Base-by-base conservation (phyloP, 352 stramenopile genomes). In the Globisporangium apiculatum region DNA sequence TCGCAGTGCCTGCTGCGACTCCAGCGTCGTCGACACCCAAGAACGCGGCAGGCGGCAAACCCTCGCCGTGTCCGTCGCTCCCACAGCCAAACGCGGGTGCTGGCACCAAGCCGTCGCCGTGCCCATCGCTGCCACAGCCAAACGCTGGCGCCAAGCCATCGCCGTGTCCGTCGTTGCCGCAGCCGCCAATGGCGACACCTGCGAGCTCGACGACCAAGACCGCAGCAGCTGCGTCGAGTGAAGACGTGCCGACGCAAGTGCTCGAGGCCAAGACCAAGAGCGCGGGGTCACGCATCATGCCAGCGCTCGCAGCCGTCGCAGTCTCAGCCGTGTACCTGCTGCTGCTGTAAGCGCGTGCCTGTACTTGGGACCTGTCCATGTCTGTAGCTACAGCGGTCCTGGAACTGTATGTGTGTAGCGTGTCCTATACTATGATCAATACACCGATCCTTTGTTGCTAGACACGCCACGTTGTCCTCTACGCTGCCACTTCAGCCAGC, bases 251-350 rank as follows among this genome's bases (percentile, higher is more conserved):
- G 58, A 62, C 72, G 51, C 42, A 68, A 17, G 59, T 64, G 8
- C 42, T 71, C 8, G 55, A 67, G 15, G 77, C 75, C 47, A 73
- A 67, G 58, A 79, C 71, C 37, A 64, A 75, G 68, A 79, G 61
- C 64, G 65, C 60, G 2, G 66, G 66, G 7, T 47, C 58, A 46
- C 64, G 65, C 50, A 24, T 61, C 57, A 58, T 67, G 45, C 53
- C 69, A 43, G 69, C 67, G 0, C 12, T 84, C 37, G 58, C 66
- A 9, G 65, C 64, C 0, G 60, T 82, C 36, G 65, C 64, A 37
- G 40, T 76, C 6, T 83, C 73, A 3, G 57, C 65, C 17, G 68
- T 66, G 46, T 76, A 76, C 58, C 51, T 87, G 56, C 62, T 86
- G 35, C 58, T 85, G 17, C 58, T 85, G 17, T 87, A 79, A 62